These are phyloP conservation scores for Prunus padus DNA, from an alignment of 306 rosid species.

Conservation along the genomic window DNA sequence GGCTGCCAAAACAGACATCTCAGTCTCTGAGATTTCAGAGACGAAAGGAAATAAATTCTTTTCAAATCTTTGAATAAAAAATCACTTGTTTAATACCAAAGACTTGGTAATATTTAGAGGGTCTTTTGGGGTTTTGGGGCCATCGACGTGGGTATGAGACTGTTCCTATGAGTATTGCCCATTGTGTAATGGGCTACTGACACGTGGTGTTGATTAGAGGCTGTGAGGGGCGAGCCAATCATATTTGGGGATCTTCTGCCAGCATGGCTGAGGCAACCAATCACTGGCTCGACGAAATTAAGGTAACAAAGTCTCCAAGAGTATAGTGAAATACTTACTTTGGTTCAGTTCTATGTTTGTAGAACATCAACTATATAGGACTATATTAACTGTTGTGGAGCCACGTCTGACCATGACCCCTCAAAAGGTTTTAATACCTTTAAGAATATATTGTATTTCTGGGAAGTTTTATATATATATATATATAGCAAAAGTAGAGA, in stretches of 20 bases:
- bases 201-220: slow-evolving; percentile 7
- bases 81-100: background rate
- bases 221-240: slow-evolving; percentile 22
- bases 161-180: slow-evolving; percentile 21
- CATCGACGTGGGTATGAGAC: slow-evolving; percentile 8
- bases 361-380: background rate
- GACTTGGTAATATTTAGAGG: background rate
- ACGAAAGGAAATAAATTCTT: slow-evolving; percentile 24
- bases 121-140: slow-evolving; percentile 1
- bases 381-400: slow-evolving; percentile 1
- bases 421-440: background rate
- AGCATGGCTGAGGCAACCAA: slow-evolving; percentile 35
- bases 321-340: background rate
- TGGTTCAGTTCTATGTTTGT: background rate
- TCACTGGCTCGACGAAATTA: slow-evolving; percentile 34
- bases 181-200: slow-evolving; percentile 7
- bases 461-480: background rate
- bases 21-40: slow-evolving; percentile 15
- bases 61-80: slow-evolving; percentile 1
- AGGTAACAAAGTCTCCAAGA: slow-evolving; percentile 23
- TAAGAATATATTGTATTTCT: background rate
- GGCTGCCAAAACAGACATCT: slow-evolving; percentile 28
- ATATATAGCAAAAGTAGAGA: no score
- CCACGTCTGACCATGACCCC: background rate
- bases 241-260: slow-evolving; percentile 32